phyloP scores from a whole-genome alignment of 2,329 filamentous ascomycete species.

The Volutella citrinella region DNA sequence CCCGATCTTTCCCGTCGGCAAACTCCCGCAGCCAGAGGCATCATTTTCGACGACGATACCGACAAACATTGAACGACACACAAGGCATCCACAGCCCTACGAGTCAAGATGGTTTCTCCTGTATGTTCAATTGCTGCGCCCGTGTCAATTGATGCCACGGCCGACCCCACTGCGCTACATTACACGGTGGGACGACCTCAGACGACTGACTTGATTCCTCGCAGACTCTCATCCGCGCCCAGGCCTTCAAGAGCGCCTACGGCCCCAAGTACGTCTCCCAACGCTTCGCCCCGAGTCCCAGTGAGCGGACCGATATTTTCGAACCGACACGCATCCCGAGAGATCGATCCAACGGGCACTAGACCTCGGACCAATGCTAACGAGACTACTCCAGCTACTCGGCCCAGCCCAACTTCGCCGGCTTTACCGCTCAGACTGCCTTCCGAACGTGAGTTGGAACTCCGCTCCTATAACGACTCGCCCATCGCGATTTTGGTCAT shows the following conservation, averaged over 20 bases:
- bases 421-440: slow-evolving; percentile 48
- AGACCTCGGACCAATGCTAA: too few species aligned
- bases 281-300: background rate
- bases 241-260: slow-evolving; percentile 59
- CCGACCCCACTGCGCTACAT: too few species aligned
- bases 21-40: slow-evolving; percentile 31
- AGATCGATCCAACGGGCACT: too few species aligned
- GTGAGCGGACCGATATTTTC: too few species aligned
- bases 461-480: background rate
- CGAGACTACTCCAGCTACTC: slow-evolving; percentile 48
- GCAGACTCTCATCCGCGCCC: slow-evolving; percentile 46
- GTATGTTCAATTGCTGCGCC: slow-evolving; percentile 26
- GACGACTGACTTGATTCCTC: slow-evolving; percentile 29
- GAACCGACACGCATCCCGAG: too few species aligned
- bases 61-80: slow-evolving; percentile 35
- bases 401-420: slow-evolving; percentile 53
- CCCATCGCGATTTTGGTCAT: slow-evolving; percentile 5
- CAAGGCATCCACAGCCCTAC: slow-evolving; percentile 27
- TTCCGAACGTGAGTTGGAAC: slow-evolving; percentile 48
- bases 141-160: slow-evolving; percentile 12
- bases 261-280: slow-evolving; percentile 58
- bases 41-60: slow-evolving; percentile 26
- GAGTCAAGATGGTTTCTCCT: slow-evolving; percentile 39
- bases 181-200: background rate
- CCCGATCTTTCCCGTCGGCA: slow-evolving; percentile 33